Evolutionary conservation across 352 stramenopile species (phyloP).

Genomic region (Globisporangium nodosum): DNA sequence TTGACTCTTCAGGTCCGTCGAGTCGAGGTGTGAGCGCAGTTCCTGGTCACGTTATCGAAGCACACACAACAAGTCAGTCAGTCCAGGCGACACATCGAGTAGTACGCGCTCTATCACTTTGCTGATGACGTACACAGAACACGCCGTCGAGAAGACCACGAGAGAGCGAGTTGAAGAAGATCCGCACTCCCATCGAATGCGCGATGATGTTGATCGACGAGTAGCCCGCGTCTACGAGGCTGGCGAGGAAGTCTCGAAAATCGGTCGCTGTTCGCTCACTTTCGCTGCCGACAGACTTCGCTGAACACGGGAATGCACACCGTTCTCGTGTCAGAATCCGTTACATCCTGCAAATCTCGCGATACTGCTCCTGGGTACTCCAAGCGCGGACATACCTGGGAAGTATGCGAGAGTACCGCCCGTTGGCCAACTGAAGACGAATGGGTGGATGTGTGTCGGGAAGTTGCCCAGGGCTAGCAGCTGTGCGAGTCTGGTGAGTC

Average conservation of each 20-base stretch:
- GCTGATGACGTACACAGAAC: slow-evolving; percentile 14
- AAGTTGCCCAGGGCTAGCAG: slow-evolving; percentile 63
- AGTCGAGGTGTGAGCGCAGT: background rate
- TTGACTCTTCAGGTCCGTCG: background rate
- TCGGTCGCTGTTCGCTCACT: slow-evolving; percentile 22
- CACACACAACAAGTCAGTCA: background rate
- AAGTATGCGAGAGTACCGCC: slow-evolving; percentile 56
- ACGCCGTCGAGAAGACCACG: slow-evolving; percentile 18
- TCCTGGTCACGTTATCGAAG: background rate
- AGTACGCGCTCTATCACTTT: background rate
- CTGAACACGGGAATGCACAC: slow-evolving; percentile 5
- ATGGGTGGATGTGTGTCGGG: slow-evolving; percentile 57
- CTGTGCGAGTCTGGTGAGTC: slow-evolving; percentile 50
- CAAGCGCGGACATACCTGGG: slow-evolving; percentile 19
- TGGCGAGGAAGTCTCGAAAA: slow-evolving; percentile 24
- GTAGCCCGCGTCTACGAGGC: slow-evolving; percentile 30
- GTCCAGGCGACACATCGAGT: background rate
- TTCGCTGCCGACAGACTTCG: slow-evolving; percentile 20
- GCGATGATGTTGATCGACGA: slow-evolving; percentile 28
- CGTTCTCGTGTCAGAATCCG: background rate
- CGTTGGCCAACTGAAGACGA: slow-evolving; percentile 72
- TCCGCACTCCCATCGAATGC: slow-evolving; percentile 33
- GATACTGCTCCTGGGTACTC: too few relatives aligned
- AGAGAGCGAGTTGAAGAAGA: slow-evolving; percentile 26
- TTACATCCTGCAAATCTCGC: background rate